phyloP scores from a whole-genome alignment of 2,329 filamentous ascomycete species.

The Podosphaera aphanis region DNA sequence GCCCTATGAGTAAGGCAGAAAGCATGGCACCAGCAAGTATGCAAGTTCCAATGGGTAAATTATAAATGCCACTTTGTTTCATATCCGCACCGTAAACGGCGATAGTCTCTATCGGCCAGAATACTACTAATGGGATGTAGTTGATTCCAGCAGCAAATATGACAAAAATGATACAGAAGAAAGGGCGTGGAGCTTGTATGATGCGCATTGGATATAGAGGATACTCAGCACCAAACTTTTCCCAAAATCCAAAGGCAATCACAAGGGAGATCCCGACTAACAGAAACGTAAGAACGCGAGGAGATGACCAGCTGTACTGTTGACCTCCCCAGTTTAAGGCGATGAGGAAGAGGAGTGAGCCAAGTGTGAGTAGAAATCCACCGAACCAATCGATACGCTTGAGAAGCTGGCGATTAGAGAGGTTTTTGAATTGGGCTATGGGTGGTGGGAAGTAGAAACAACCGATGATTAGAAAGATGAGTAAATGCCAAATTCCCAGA shows the following conservation, averaged over 20 bases:
- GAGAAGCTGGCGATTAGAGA: slow-evolving; percentile 19
- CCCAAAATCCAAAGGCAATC: slow-evolving; percentile 28
- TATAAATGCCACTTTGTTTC: slow-evolving; percentile 37
- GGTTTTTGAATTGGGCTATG: slow-evolving; percentile 19
- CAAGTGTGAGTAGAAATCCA: slow-evolving; percentile 24
- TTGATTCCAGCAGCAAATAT: slow-evolving; percentile 36
- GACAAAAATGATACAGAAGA: slow-evolving; percentile 25
- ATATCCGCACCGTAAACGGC: slow-evolving; percentile 44
- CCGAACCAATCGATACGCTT: slow-evolving; percentile 26
- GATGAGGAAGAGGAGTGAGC: slow-evolving; percentile 26
- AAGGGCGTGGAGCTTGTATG: slow-evolving; percentile 27
- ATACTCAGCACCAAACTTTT: slow-evolving; percentile 24
- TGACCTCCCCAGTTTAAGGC: slow-evolving; percentile 34
- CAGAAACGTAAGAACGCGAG: slow-evolving; percentile 29
- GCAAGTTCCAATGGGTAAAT: slow-evolving; percentile 38
- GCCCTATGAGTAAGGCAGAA: background rate
- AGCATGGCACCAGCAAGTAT: slow-evolving; percentile 38
- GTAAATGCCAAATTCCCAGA: slow-evolving; percentile 26
- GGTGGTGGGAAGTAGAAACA: slow-evolving; percentile 31
- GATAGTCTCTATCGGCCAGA: slow-evolving; percentile 37
- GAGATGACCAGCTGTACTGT: slow-evolving; percentile 28
- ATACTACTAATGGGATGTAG: slow-evolving; percentile 22
- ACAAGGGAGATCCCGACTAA: slow-evolving; percentile 23
- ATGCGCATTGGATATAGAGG: slow-evolving; percentile 26
- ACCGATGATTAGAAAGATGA: slow-evolving; percentile 26